Conservation (phyloP, 2,329 filamentous ascomycete genomes). For the Epichloe sylvatica region DNA sequence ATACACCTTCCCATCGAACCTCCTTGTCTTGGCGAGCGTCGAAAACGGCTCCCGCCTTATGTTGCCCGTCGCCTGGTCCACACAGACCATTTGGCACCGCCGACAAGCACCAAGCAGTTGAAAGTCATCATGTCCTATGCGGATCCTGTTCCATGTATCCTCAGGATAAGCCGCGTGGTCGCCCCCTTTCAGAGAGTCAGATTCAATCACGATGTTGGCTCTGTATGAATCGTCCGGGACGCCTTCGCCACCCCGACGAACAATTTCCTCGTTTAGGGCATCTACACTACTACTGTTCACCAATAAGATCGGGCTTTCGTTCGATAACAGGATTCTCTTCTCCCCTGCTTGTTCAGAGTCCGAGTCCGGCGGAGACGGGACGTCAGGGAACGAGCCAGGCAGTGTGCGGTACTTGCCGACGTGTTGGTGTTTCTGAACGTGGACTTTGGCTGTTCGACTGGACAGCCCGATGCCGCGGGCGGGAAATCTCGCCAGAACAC, state of each 20-base stretch:
- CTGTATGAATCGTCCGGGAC: slow-evolving; percentile 67
- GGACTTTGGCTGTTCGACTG: slow-evolving; percentile 57
- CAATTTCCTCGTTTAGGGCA: slow-evolving; percentile 61
- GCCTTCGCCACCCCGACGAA: slow-evolving; percentile 42
- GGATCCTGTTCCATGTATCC: slow-evolving; percentile 59
- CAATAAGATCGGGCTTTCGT: slow-evolving; percentile 84
- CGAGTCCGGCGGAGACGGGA: slow-evolving; percentile 43
- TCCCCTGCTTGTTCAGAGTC: slow-evolving; percentile 30
- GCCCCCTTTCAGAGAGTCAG: slow-evolving; percentile 22
- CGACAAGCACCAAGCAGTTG: slow-evolving; percentile 71
- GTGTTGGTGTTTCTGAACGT: slow-evolving; percentile 46
- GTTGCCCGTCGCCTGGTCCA: slow-evolving; percentile 69
- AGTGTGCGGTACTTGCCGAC: slow-evolving; percentile 16
- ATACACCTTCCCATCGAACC: slow-evolving; percentile 69
- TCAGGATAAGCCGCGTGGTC: slow-evolving; percentile 55
- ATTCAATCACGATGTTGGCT: slow-evolving; percentile 64
- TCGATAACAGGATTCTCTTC: slow-evolving; percentile 62
- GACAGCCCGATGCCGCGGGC: slow-evolving; percentile 44
- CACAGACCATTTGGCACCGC: slow-evolving; percentile 90
- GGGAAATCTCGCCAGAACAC: slow-evolving; percentile 67
- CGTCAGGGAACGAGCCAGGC: slow-evolving; percentile 40
- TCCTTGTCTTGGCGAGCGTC: slow-evolving; percentile 74
- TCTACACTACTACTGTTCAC: slow-evolving; percentile 71
- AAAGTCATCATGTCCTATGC: slow-evolving; percentile 50
- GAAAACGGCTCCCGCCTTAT: slow-evolving; percentile 76